Evolutionary conservation across 1,284 basidiomycete genomes (phyloP), one percentile per base, ranked within the genome.

Genomic region (Apiotrichum sp.): DNA sequence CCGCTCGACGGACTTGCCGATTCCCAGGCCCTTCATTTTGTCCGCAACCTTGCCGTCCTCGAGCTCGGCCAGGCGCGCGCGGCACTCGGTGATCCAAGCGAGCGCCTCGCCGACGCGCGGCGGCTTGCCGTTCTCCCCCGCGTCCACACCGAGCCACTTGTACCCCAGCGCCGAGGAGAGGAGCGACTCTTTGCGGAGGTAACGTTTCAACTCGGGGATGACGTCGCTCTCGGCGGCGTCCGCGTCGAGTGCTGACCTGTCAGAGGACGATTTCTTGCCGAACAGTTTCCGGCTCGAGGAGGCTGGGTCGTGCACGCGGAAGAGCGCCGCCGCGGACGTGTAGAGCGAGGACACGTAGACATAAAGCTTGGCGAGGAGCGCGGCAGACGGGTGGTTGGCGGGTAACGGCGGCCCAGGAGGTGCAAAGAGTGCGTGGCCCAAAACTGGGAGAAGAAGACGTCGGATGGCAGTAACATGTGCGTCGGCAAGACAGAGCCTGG

Each of bases 71-170:
- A 76, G 52, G 14, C 68, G 58, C 8, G 13, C 50, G 42, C 66
- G 59, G 1, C 86, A 84, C 48, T 76, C 75, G 13, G 73, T 76
- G 13, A 93, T 72, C 75, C 87, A 93, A 0, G 83, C 88, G 4
- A 97, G 81, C 0, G 90, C 89, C 58, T 88, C 84, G 0, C 95
- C 95, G 3, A 84, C 82, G 63, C 83, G 84, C 14, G 78, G 77
- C 1, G 78, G 70, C 3, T 79, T 82, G 0, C 83, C 80, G 52
- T 83, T 72, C 77, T 97, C 93, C 7, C 93, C 96, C 1, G 86
- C 85, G 68, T 98, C 92, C 10, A 98, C 86, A 0, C 90, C 95
- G 5, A 98, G 80, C 95, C 96, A 99, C 72, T 97, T 97, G 69
- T 86, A 85, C 6, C 87, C 84, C 38, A 96, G 75, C 0, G 88